These are phyloP conservation scores for Curvularia sp. DNA, from an alignment of 2,329 filamentous ascomycete genomes.

Conservation along the genomic window DNA sequence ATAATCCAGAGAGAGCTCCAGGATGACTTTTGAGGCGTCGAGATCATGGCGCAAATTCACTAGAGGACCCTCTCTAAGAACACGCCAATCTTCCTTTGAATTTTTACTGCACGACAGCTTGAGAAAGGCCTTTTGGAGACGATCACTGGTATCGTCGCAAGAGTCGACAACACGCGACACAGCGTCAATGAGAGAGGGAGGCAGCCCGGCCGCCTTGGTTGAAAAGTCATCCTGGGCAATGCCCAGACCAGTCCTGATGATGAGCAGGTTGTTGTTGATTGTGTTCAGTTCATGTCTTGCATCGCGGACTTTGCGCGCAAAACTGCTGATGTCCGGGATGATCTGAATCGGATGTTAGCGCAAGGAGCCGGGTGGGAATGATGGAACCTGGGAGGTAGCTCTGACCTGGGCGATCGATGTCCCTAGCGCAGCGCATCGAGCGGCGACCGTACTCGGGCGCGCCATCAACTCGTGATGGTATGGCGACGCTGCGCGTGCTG, in stretches of 20 bases:
- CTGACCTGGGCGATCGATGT: constrained; percentile 41
- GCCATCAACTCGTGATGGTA: constrained; percentile 28
- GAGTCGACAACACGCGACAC: constrained; percentile 41
- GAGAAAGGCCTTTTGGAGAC: constrained; percentile 40
- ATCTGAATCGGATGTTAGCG: constrained; percentile 32
- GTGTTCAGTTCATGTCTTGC: constrained; percentile 44
- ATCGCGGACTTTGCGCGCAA: constrained; percentile 44
- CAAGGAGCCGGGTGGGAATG: constrained; percentile 9
- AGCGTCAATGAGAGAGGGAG: constrained; percentile 35
- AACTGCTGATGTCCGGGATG: constrained; percentile 39
- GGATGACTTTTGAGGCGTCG: constrained; percentile 35
- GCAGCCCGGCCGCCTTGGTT: constrained; percentile 24
- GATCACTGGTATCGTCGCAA: constrained; percentile 37
- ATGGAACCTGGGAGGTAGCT: constrained; percentile 14
- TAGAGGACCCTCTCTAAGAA: constrained; percentile 27
- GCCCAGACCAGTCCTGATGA: constrained; percentile 42
- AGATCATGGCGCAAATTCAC: constrained; percentile 34
- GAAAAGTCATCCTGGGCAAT: constrained; percentile 46
- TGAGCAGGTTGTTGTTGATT: constrained; percentile 43
- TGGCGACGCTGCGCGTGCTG: constrained; percentile 5
- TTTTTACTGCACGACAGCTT: constrained; percentile 36
- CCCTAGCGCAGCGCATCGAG: constrained; percentile 45
- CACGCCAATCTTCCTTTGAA: constrained; percentile 34
- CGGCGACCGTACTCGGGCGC: constrained; percentile 39
- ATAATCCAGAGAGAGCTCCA: constrained; percentile 43